Percentiles rank a stretch among this genome's conserved stretches.
phyloP scores from a whole-genome alignment of 805 yeast species.

The Candida hispaniensis region DNA sequence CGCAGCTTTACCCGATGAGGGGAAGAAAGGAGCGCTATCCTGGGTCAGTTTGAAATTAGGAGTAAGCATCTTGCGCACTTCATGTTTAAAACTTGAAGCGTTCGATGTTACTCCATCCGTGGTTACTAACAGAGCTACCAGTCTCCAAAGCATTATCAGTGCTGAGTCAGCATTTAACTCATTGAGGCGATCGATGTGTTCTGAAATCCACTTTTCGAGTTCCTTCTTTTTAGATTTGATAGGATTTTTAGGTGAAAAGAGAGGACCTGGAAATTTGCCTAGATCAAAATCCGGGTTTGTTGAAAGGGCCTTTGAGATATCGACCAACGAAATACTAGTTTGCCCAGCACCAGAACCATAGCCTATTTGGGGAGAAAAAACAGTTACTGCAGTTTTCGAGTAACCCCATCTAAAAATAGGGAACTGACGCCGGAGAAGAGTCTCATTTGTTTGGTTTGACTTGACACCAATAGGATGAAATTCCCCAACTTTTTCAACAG shows the following conservation, averaged over 20 bases:
- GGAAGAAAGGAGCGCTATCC: slow-evolving; percentile 15
- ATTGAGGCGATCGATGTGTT: slow-evolving; percentile 25
- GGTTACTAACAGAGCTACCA: slow-evolving; percentile 29
- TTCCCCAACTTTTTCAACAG: too few species aligned
- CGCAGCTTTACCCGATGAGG: slow-evolving; percentile 13
- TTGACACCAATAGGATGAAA: slow-evolving; percentile 13
- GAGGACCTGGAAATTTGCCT: slow-evolving; percentile 55
- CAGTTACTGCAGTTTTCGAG: slow-evolving; percentile 36
- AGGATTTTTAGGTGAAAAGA: slow-evolving; percentile 34
- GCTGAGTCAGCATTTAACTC: slow-evolving; percentile 19
- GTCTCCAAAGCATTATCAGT: slow-evolving; percentile 27
- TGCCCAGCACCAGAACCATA: slow-evolving; percentile 26
- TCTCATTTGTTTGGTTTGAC: slow-evolving; percentile 26
- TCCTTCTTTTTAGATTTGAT: slow-evolving; percentile 53
- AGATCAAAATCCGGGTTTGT: slow-evolving; percentile 26
- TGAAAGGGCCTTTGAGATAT: slow-evolving; percentile 24
- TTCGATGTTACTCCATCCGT: slow-evolving; percentile 26
- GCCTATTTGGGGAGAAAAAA: slow-evolving; percentile 35
- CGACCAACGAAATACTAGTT: slow-evolving; percentile 25
- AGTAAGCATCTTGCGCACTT: slow-evolving; percentile 21
- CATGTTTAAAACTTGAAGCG: slow-evolving; percentile 21
- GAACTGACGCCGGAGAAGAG: slow-evolving; percentile 50
- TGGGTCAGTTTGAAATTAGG: slow-evolving; percentile 21
- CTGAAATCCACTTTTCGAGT: slow-evolving; percentile 55
- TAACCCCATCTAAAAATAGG: slow-evolving; percentile 65